Percentiles rank a stretch among this genome's conserved stretches.
Conservation (phyloP, 108 stramenopile species). For the Pseudonitzschia multistriata region DNA sequence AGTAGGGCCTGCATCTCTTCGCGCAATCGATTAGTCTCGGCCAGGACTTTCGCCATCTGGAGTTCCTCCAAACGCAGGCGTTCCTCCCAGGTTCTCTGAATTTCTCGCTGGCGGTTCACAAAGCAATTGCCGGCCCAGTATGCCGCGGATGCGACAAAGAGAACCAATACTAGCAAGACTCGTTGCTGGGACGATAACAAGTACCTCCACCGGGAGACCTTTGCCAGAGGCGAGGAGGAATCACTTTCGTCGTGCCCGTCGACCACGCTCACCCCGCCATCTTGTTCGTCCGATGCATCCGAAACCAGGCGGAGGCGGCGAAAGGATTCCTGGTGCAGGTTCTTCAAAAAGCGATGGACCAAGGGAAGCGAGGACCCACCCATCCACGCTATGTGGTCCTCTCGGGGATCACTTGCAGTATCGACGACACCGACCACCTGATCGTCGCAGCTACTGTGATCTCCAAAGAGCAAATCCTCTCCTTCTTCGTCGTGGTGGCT, state of each 20-base stretch:
- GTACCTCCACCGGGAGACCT: too few relatives aligned
- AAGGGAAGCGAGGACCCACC: neutral
- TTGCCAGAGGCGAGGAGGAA: too few relatives aligned
- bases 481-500: constrained; percentile 1
- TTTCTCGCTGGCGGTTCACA: neutral
- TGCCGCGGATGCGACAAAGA: too few relatives aligned
- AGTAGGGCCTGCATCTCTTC: neutral
- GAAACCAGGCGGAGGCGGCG: neutral
- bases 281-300: neutral
- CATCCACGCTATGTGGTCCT: neutral
- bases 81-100: neutral
- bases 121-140: neutral
- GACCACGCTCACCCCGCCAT: neutral
- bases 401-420: neutral
- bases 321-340: neutral
- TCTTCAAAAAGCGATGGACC: constrained; percentile 1
- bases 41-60: neutral
- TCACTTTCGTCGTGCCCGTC: neutral
- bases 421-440: neutral
- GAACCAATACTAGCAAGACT: too few relatives aligned
- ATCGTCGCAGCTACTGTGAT: neutral
- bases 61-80: neutral
- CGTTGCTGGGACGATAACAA: neutral
- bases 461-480: neutral
- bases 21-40: neutral